Evolutionary conservation across 805 yeast species (phyloP).

Genomic region (Starmerella stellata): DNA sequence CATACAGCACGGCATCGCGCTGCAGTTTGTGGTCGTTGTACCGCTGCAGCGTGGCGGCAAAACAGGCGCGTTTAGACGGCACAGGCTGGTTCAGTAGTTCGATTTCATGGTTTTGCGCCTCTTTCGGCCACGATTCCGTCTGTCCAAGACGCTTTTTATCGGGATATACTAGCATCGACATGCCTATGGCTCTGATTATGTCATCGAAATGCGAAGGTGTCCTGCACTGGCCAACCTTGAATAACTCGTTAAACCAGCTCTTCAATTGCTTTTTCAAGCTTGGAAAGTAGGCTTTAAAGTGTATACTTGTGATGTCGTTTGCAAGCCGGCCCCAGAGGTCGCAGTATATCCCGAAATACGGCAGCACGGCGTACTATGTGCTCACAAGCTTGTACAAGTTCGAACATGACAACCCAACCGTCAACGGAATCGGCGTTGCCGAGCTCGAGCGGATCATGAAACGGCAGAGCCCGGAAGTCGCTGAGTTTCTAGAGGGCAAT

Average conservation of each 20-base stretch:
- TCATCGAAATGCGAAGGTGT: too few relatives aligned
- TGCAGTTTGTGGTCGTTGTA: not conserved
- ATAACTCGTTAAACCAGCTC: too few relatives aligned
- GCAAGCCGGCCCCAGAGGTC: conserved; percentile 7
- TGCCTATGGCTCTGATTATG: too few relatives aligned
- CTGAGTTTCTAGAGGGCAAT: conserved; percentile 13
- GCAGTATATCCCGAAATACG: conserved; percentile 17
- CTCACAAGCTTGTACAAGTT: conserved; percentile 12
- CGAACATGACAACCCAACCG: conserved; percentile 14
- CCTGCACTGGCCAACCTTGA: too few relatives aligned
- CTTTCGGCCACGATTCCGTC: too few relatives aligned
- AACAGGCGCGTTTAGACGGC: not conserved
- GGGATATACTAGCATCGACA: too few relatives aligned
- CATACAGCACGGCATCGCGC: not conserved
- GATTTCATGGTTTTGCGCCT: too few relatives aligned
- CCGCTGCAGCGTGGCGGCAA: not conserved
- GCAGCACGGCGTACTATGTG: conserved; percentile 14
- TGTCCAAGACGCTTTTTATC: too few relatives aligned
- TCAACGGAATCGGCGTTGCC: conserved; percentile 43
- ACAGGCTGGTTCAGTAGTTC: too few relatives aligned
- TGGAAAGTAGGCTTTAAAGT: too few relatives aligned
- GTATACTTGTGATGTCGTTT: too few relatives aligned
- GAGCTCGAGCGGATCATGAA: conserved; percentile 29
- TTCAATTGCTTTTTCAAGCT: too few relatives aligned
- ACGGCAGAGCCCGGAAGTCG: conserved; percentile 9